Evolutionary conservation across 1,139 yeast species (phyloP).

Genomic region (Geotrichum cucujoidarum): DNA sequence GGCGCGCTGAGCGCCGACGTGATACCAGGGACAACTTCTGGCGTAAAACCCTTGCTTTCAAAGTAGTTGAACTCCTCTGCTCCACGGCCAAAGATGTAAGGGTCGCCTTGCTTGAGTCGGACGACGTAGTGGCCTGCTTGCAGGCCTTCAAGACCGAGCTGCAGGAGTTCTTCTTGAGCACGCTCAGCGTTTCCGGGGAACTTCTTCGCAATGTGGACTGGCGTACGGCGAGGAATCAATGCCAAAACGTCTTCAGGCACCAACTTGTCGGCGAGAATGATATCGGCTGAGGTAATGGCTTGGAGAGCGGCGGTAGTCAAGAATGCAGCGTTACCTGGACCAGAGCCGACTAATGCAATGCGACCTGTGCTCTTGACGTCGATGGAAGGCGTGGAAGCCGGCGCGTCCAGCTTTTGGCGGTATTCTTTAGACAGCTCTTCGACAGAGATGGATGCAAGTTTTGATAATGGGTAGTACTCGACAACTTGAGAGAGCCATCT

Average conservation of each 20-base stretch:
- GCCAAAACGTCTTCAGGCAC: constrained; percentile 87
- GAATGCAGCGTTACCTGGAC: constrained; percentile 85
- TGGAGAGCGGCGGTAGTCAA: constrained; percentile 81
- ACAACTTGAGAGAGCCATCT: constrained; percentile 88
- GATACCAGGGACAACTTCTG: constrained; percentile 78
- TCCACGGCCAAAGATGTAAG: constrained; percentile 94
- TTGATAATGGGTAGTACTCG: constrained; percentile 77
- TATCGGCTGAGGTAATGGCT: constrained; percentile 76
- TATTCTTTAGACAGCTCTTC: constrained; percentile 51
- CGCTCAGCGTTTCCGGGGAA: constrained; percentile 96
- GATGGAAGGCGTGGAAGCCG: neutral
- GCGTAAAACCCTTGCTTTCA: constrained; percentile 58
- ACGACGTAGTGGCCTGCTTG: constrained; percentile 70
- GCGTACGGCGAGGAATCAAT: constrained; percentile 68
- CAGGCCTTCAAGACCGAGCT: constrained; percentile 62
- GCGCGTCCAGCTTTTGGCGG: constrained; percentile 18
- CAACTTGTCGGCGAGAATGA: constrained; percentile 82
- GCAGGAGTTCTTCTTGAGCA: constrained; percentile 80
- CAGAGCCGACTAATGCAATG: constrained; percentile 83
- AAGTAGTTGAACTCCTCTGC: constrained; percentile 85
- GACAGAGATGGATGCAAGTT: constrained; percentile 53
- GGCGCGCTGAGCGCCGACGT: constrained; percentile 92
- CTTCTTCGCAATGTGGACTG: constrained; percentile 80
- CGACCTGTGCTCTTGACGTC: constrained; percentile 41
- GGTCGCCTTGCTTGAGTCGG: constrained; percentile 93